Base-by-base conservation (phyloP, 1,284 basidiomycete genomes). In the Gymnopus androsaceus region DNA sequence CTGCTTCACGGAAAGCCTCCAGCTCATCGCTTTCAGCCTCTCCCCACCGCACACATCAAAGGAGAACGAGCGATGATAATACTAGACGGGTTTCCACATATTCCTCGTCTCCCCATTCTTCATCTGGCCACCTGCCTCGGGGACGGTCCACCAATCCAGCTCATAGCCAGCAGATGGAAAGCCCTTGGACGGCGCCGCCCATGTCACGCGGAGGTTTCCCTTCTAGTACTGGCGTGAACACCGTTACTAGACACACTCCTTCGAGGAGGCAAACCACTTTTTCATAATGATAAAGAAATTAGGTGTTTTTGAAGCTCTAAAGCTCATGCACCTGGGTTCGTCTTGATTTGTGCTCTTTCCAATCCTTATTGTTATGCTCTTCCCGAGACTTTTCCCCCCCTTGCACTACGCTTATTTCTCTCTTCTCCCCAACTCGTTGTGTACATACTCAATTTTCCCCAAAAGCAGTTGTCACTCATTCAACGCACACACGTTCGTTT, bases 101-200 rank as follows among this genome's bases (percentile, higher is more conserved):
- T 21, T 50, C 57, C 9, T 40, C 49, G 37, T 59, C 54, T 21
- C 50, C 54, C n/a, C 54, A 53, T 21, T 52, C 49, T 12, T 50
- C 57, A 4, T 38, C 47, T 8, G 40, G 34, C 30, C 38, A 48
- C 14, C 23, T 56, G 23, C 47, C 54, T 14, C 38, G 54, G 19
- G 57, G 57, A 17, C 41, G 57, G 31, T 46, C 51, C 19, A 30
- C 28, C 4, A 17, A 58, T 8, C 33, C 48, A 37, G 40, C 42
- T n/a, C 34, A 55, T 21, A 30, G 31, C 14, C 41, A 44, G 23
- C 49, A 45, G 14, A 51, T 51, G 11, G 49, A 54, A n/a, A 55
- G 38, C 27, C 57, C 57, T n/a, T 59, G 57, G 57, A 55, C 57
- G 12, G 57, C 57, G 8, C 55, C 55, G 49, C 57, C 57, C 8